Percentiles rank a stretch among this genome's conserved stretches.
Evolutionary conservation across 2,329 filamentous ascomycete species (phyloP).

Genomic region (Ascochyta lentis): DNA sequence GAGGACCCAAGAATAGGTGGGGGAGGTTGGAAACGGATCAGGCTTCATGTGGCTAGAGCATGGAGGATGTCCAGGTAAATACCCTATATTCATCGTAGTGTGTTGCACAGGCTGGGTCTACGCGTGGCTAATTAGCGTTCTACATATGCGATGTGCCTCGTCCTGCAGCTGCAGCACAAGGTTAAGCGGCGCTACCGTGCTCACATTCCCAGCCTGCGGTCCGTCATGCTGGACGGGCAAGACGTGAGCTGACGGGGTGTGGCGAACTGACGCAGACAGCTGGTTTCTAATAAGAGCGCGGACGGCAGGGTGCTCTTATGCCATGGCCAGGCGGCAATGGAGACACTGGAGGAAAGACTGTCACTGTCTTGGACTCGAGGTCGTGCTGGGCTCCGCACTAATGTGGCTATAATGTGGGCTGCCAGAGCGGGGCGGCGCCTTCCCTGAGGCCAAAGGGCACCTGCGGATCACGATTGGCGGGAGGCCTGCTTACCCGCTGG

Average conservation of each 20-base stretch:
- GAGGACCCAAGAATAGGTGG: conserved; percentile 41
- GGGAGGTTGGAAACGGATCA: conserved; percentile 29
- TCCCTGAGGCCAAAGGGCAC: conserved; percentile 20
- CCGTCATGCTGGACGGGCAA: conserved; percentile 23
- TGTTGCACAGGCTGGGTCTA: conserved; percentile 15
- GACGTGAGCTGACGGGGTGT: conserved; percentile 18
- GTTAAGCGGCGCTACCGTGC: conserved; percentile 17
- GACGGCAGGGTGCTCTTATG: conserved; percentile 23
- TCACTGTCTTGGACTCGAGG: conserved; percentile 28
- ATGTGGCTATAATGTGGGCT: conserved; percentile 5
- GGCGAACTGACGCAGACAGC: conserved; percentile 15
- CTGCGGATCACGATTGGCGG: conserved; percentile 30
- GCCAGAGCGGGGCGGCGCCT: conserved; percentile 29
- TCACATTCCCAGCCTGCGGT: conserved; percentile 22
- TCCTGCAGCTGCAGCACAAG: conserved; percentile 22
- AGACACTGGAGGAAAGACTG: conserved; percentile 10
- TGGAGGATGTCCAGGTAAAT: conserved; percentile 24
- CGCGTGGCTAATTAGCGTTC: conserved; percentile 29
- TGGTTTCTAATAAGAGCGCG: conserved; percentile 15
- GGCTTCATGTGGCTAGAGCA: conserved; percentile 22
- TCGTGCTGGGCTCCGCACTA: conserved; percentile 18
- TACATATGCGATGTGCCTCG: conserved; percentile 23
- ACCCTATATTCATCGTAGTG: conserved; percentile 10
- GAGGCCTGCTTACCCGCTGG: neutral
- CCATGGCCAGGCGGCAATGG: conserved; percentile 4